A percentile compares a stretch with the other conserved stretches of the same genome.
These are phyloP conservation scores for Kickxella alabastrina DNA, from an alignment of 192 early-diverging fungal species.

Conservation along the genomic window DNA sequence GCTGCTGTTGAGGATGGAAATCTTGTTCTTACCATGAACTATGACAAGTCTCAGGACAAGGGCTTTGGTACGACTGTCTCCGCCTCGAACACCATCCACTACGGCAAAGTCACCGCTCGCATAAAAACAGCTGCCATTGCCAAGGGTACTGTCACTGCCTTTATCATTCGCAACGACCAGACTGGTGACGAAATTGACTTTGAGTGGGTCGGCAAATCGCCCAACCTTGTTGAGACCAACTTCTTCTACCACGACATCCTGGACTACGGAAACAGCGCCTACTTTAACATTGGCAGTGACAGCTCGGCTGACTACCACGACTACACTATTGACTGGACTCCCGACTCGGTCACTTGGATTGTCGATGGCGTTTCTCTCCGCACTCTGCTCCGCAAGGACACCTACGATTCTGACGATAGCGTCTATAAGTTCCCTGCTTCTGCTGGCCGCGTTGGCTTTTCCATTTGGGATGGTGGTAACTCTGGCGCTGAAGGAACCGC, in stretches of 20 bases:
- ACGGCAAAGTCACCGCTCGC: slow-evolving; percentile 60
- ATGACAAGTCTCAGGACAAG: slow-evolving; percentile 37
- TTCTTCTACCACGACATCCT: slow-evolving; percentile 57
- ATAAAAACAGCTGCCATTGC: slow-evolving; percentile 56
- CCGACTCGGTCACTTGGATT: slow-evolving; percentile 55
- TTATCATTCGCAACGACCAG: slow-evolving; percentile 52
- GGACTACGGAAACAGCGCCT: slow-evolving; percentile 53
- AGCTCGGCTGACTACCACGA: slow-evolving; percentile 52
- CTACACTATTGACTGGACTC: slow-evolving; percentile 62
- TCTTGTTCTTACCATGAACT: slow-evolving; percentile 39
- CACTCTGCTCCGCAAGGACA: slow-evolving; percentile 49
- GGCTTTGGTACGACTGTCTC: slow-evolving; percentile 57
- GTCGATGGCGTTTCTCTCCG: slow-evolving; percentile 57
- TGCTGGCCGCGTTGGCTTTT: slow-evolving; percentile 57
- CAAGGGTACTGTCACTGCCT: slow-evolving; percentile 56
- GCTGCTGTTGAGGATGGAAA: slow-evolving; percentile 29
- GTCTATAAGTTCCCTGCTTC: slow-evolving; percentile 50
- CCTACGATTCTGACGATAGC: slow-evolving; percentile 40
- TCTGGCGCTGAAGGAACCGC: slow-evolving; percentile 48
- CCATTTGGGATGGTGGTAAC: slow-evolving; percentile 66
- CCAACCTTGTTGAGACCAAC: slow-evolving; percentile 60
- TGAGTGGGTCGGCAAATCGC: slow-evolving; percentile 60
- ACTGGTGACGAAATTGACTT: slow-evolving; percentile 66
- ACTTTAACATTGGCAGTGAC: slow-evolving; percentile 33
- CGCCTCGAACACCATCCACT: slow-evolving; percentile 49